Evolutionary conservation across 2,329 filamentous ascomycete species (phyloP).

Genomic region (Hirsutella minnesotensis): DNA sequence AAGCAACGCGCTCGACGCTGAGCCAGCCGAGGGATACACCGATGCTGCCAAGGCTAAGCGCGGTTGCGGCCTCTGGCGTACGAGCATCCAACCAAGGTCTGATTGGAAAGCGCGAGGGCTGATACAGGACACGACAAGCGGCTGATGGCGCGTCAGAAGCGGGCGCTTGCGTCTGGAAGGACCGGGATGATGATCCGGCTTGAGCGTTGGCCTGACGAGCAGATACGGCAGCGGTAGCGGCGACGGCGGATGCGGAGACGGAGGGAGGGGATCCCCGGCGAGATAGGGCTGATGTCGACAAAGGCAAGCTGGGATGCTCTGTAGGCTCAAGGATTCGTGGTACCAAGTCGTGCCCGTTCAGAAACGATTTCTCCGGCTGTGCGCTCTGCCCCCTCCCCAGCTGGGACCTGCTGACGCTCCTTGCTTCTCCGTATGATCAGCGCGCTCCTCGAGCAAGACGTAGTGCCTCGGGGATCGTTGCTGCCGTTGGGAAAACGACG

Average conservation of each 20-base stretch:
- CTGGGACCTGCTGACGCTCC: no score
- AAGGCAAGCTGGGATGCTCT: no score
- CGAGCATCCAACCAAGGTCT: not conserved
- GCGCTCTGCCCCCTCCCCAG: no score
- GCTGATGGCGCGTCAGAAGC: not conserved
- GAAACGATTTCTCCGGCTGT: no score
- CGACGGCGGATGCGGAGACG: not conserved
- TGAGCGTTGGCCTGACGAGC: not conserved
- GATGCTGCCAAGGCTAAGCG: not conserved
- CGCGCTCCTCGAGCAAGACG: no score
- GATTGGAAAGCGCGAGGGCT: conserved; percentile 1
- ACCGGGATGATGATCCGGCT: not conserved
- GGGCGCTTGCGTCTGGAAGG: not conserved
- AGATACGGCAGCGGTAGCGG: not conserved
- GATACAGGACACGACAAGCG: not conserved
- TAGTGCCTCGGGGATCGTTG: no score
- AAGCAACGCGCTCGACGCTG: conserved; percentile 1
- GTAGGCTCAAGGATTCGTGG: no score
- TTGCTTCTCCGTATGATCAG: no score
- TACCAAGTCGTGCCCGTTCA: no score
- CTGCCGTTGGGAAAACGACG: no score
- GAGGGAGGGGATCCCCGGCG: no score
- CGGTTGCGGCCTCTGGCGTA: not conserved
- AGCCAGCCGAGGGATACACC: not conserved
- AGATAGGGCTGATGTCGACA: no score